A percentile compares a stretch with the other conserved stretches of the same genome.
These are phyloP conservation scores for Penicillium pancosmium DNA, from an alignment of 495 filamentous ascomycete species.

Conservation along the genomic window DNA sequence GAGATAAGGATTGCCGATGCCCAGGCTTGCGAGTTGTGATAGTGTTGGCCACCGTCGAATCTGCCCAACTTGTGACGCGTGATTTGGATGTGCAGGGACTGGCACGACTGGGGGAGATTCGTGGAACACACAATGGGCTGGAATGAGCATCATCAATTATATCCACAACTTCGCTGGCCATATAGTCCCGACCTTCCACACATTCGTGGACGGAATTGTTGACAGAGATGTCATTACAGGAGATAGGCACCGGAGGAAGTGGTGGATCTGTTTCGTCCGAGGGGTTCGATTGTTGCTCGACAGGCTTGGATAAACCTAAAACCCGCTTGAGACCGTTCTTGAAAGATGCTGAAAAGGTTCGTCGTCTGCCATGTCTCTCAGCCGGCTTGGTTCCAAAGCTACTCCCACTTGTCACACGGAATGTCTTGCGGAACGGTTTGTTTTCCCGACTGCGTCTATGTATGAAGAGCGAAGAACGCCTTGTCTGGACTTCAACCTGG, in stretches of 20 bases:
- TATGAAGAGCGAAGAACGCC: conserved; percentile 52
- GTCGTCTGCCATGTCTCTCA: conserved; percentile 50
- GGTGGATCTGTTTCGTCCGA: neutral
- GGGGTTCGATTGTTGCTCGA: conserved; percentile 23
- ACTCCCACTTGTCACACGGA: conserved; percentile 52
- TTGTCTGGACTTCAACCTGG: conserved; percentile 35
- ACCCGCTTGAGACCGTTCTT: conserved; percentile 64
- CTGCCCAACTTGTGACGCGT: conserved; percentile 76
- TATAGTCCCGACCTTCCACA: neutral
- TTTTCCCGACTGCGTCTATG: conserved; percentile 48
- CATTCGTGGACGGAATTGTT: neutral
- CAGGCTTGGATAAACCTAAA: conserved; percentile 53
- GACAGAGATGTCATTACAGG: neutral
- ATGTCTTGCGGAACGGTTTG: conserved; percentile 61
- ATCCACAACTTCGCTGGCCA: neutral
- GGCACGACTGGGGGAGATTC: conserved; percentile 44
- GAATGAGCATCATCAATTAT: neutral
- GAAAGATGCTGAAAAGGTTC: conserved; percentile 62
- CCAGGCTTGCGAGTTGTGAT: conserved; percentile 35
- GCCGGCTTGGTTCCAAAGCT: conserved; percentile 32
- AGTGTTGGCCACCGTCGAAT: conserved; percentile 60
- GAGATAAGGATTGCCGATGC: conserved; percentile 62
- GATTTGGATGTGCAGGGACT: conserved; percentile 60
- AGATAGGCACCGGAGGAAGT: neutral
- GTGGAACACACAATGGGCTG: conserved; percentile 13